A percentile compares a stretch with the other conserved stretches of the same genome.
phyloP scores from a whole-genome alignment of 2,329 filamentous ascomycete genomes.

The Pseudocercospora fijiensis region DNA sequence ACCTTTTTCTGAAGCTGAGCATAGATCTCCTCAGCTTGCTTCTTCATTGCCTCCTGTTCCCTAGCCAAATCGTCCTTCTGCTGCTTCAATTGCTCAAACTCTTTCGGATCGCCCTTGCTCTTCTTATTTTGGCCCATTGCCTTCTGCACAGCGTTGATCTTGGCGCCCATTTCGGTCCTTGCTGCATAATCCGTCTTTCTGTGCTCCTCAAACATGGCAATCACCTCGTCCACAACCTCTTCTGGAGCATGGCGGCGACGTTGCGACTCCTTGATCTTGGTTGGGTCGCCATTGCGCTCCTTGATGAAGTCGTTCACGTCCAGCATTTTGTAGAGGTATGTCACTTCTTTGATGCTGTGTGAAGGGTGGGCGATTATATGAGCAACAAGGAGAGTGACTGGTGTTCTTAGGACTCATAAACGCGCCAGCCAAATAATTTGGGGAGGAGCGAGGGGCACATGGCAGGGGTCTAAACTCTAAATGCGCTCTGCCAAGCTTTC shows the following conservation, averaged over 20 bases:
- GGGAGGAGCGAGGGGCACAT: background rate
- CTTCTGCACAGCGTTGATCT: constrained; percentile 87
- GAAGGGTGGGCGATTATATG: background rate
- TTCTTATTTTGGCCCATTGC: constrained; percentile 91
- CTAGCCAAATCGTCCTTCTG: constrained; percentile 76
- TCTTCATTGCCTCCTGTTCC: constrained; percentile 76
- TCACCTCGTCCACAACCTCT: constrained; percentile 86
- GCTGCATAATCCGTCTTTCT: constrained; percentile 59
- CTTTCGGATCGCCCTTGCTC: constrained; percentile 83
- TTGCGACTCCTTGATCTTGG: constrained; percentile 90
- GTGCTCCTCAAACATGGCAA: constrained; percentile 81
- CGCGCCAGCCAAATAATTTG: background rate
- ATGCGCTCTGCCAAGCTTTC: background rate
- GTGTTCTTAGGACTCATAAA: background rate
- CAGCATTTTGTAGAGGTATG: constrained; percentile 35
- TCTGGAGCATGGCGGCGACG: constrained; percentile 75
- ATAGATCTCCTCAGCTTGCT: constrained; percentile 73
- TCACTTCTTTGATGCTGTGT: background rate
- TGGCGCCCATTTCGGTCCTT: constrained; percentile 74
- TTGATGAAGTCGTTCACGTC: constrained; percentile 56
- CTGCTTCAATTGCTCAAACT: constrained; percentile 73
- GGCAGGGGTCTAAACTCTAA: background rate
- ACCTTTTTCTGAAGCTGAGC: constrained; percentile 71
- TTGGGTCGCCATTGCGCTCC: constrained; percentile 87
- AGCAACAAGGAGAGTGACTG: background rate